Evolutionary conservation across 2,329 filamentous ascomycete genomes (phyloP).

Genomic region (Albophoma yamanashiensis): DNA sequence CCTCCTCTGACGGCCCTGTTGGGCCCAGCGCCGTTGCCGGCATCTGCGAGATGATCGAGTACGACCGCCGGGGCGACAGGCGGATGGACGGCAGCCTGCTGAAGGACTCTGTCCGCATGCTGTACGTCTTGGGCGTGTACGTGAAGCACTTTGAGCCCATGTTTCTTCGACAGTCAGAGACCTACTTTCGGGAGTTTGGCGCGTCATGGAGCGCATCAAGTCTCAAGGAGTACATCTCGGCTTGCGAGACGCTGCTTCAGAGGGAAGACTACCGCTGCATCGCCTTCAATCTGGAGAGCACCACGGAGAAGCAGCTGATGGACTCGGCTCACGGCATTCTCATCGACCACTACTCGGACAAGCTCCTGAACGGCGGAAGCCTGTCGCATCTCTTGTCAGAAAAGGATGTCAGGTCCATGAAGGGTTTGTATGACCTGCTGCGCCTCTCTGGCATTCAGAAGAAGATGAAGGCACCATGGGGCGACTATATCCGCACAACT

Average conservation of each 20-base stretch:
- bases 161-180: constrained; percentile 56
- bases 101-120: constrained; percentile 65
- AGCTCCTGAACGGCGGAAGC: constrained; percentile 55
- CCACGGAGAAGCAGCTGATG: constrained; percentile 69
- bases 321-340: constrained; percentile 62
- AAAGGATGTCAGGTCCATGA: constrained; percentile 59
- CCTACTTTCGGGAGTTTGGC: constrained; percentile 61
- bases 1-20: constrained; percentile 6
- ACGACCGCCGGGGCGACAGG: constrained; percentile 51
- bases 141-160: constrained; percentile 66
- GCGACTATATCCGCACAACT: constrained; percentile 64
- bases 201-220: constrained; percentile 50
- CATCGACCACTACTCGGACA: constrained; percentile 55
- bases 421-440: constrained; percentile 68
- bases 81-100: constrained; percentile 56
- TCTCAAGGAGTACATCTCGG: constrained; percentile 66
- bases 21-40: constrained; percentile 29
- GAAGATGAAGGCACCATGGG: constrained; percentile 63
- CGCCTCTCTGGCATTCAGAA: constrained; percentile 59
- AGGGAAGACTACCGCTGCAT: constrained; percentile 70
- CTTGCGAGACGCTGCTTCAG: constrained; percentile 57
- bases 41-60: constrained; percentile 65
- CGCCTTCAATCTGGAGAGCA: constrained; percentile 68
- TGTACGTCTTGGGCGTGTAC: constrained; percentile 79
- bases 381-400: constrained; percentile 64